These are phyloP conservation scores for Macrotyloma uniflorum DNA, from an alignment of 306 rosid genomes.

Conservation along the genomic window DNA sequence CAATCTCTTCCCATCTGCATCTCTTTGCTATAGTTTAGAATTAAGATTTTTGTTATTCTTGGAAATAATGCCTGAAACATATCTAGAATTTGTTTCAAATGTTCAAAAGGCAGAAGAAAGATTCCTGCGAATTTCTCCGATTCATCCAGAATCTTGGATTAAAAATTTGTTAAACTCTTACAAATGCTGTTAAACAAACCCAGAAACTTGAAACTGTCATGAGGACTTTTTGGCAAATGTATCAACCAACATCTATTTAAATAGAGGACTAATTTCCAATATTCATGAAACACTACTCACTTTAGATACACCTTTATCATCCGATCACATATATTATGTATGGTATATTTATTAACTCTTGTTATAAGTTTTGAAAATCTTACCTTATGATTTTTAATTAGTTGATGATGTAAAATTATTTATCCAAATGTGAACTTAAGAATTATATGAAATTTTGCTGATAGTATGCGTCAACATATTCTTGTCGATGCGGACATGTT, in stretches of 20 bases:
- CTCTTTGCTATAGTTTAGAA: not conserved
- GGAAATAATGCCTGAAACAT: not conserved
- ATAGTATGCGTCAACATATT: no score
- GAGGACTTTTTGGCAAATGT: not conserved
- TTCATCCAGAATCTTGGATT: not conserved
- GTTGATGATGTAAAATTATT: no score
- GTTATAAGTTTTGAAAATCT: not conserved
- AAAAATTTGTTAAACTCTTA: not conserved
- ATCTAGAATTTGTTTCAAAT: not conserved
- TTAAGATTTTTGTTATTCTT: not conserved
- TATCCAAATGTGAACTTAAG: not conserved
- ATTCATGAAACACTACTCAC: not conserved
- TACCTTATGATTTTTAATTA: no score
- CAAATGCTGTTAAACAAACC: not conserved
- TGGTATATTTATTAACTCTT: not conserved
- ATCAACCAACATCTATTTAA: not conserved
- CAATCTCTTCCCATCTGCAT: not conserved
- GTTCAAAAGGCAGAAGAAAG: not conserved
- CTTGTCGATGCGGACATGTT: no score
- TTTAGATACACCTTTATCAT: not conserved
- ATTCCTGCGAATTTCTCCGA: not conserved
- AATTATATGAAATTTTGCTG: no score
- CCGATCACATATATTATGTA: not conserved
- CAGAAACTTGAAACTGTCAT: not conserved
- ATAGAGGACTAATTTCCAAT: not conserved